A percentile compares a stretch with the other conserved stretches of the same genome.
Conservation (phyloP, 768 basidiomycete species). For the Krasilnikovozyma curviuscula region DNA sequence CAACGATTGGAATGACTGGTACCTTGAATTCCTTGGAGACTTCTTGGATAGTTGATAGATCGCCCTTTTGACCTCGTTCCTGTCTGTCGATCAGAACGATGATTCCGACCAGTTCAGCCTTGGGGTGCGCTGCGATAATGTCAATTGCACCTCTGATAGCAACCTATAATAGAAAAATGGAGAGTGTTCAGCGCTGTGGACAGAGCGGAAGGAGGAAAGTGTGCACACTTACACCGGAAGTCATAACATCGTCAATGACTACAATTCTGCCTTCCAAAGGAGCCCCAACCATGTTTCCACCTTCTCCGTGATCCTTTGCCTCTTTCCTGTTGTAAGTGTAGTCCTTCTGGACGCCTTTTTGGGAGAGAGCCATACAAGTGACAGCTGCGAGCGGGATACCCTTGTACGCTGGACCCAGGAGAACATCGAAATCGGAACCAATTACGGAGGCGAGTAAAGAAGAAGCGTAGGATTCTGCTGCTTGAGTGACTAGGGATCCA, state of each 20-base stretch:
- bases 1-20: constrained; percentile 56
- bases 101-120: constrained; percentile 57
- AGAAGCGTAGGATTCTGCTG: constrained; percentile 65
- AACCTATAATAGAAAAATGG: constrained; percentile 43
- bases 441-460: constrained; percentile 45
- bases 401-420: constrained; percentile 96
- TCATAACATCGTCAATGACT: constrained; percentile 91
- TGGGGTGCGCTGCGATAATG: constrained; percentile 45
- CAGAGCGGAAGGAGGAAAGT: background rate
- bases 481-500: constrained; percentile 54
- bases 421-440: constrained; percentile 44
- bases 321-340: constrained; percentile 92
- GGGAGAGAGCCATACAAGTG: constrained; percentile 53
- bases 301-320: constrained; percentile 87
- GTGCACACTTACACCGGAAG: constrained; percentile 27
- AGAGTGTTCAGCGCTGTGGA: no score
- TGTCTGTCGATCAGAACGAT: constrained; percentile 71
- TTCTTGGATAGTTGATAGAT: constrained; percentile 57
- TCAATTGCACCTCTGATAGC: constrained; percentile 70
- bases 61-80: constrained; percentile 51
- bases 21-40: constrained; percentile 55
- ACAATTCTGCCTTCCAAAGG: constrained; percentile 61
- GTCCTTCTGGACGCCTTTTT: constrained; percentile 46
- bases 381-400: constrained; percentile 82
- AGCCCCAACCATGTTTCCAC: constrained; percentile 74